Conservation (phyloP, 1,284 basidiomycete species). For the Inonotus hispidus region DNA sequence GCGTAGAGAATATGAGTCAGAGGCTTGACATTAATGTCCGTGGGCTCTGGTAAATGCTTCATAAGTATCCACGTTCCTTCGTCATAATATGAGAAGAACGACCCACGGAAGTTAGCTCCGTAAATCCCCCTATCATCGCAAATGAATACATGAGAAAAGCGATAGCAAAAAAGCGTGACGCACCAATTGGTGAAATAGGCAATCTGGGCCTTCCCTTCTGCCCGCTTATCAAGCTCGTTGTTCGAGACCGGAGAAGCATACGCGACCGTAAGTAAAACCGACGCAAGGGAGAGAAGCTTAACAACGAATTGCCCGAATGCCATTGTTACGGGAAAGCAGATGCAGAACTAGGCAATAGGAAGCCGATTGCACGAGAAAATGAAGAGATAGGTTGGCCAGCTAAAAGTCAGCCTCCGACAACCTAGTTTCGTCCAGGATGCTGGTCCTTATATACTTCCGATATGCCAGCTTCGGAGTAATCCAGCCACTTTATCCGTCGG, state of each 20-base stretch:
- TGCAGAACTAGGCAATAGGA: background rate
- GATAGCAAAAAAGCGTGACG: slow-evolving; percentile 5
- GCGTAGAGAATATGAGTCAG: slow-evolving; percentile 79
- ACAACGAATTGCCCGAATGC: background rate
- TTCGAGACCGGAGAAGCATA: slow-evolving; percentile 14
- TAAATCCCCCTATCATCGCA: slow-evolving; percentile 66
- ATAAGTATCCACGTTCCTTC: slow-evolving; percentile 10
- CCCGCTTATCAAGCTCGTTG: slow-evolving; percentile 39
- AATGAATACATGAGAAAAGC: slow-evolving; percentile 8
- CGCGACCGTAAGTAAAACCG: slow-evolving; percentile 1
- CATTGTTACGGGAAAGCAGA: background rate
- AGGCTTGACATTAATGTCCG: slow-evolving; percentile 48
- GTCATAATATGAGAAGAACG: slow-evolving; percentile 23
- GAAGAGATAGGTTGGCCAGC: background rate
- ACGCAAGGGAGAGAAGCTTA: slow-evolving; percentile 1
- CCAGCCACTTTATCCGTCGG: background rate
- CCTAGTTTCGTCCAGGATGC: background rate
- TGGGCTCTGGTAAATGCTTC: slow-evolving; percentile 42
- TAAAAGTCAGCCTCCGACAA: background rate
- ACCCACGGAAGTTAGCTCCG: slow-evolving; percentile 66
- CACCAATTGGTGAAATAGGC: slow-evolving; percentile 69
- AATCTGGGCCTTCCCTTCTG: slow-evolving; percentile 45
- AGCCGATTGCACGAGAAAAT: background rate
- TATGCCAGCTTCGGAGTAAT: background rate
- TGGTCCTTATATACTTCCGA: background rate